phyloP scores from a whole-genome alignment of 306 rosid genomes.

The Quercus cerris region DNA sequence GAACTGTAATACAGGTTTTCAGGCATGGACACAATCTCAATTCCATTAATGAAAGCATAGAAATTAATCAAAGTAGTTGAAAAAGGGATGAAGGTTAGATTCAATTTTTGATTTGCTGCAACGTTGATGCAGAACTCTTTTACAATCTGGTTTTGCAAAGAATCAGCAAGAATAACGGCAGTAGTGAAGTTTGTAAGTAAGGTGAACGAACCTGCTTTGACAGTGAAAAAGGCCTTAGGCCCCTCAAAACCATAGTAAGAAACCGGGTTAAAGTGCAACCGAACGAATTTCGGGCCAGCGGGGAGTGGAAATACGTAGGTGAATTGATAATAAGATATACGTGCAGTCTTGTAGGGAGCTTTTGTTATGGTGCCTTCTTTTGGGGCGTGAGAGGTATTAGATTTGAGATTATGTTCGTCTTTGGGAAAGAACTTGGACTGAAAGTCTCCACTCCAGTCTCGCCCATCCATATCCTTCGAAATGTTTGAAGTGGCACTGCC shows the following conservation, averaged over 20 bases:
- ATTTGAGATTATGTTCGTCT: neutral
- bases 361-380: neutral
- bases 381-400: neutral
- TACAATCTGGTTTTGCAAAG: neutral
- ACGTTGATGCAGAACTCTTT: neutral
- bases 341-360: neutral
- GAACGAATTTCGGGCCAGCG: neutral
- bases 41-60: neutral
- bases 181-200: neutral
- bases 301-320: neutral
- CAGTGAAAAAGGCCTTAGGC: neutral
- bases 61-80: neutral
- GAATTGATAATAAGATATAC: neutral
- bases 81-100: neutral
- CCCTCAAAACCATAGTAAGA: neutral
- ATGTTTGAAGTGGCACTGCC: neutral
- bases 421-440: neutral
- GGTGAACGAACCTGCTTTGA: neutral
- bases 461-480: neutral
- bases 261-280: slow-evolving; percentile 25
- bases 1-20: neutral
- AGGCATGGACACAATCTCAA: neutral
- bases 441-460: neutral
- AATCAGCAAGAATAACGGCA: neutral
- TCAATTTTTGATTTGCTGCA: neutral